These are phyloP conservation scores for Thielaviopsis punctulata DNA, from an alignment of 2,329 filamentous ascomycete species.

Conservation along the genomic window DNA sequence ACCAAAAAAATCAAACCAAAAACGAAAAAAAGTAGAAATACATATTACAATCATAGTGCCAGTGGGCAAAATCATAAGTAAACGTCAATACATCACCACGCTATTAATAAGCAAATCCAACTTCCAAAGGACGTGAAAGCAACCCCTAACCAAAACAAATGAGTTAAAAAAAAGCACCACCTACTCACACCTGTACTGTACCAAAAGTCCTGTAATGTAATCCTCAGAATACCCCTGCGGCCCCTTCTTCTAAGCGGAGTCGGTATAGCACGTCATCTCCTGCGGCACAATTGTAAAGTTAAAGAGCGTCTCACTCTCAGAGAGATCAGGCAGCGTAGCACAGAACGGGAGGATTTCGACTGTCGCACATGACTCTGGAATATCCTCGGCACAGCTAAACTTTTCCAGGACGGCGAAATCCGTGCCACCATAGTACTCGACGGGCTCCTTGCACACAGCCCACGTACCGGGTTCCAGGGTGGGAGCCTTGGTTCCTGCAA, in stretches of 20 bases:
- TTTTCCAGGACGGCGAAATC: constrained; percentile 17
- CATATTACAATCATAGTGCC: too few species aligned
- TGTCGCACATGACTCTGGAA: constrained; percentile 25
- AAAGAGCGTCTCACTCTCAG: constrained; percentile 11
- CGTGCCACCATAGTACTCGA: constrained; percentile 24
- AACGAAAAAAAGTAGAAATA: not conserved
- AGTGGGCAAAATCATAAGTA: too few species aligned
- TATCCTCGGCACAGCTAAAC: constrained; percentile 13
- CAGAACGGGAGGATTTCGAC: constrained; percentile 29
- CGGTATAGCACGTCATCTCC: constrained; percentile 6
- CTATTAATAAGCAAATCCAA: not conserved
- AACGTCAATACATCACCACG: not conserved
- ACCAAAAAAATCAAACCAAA: not conserved
- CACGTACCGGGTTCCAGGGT: constrained; percentile 20
- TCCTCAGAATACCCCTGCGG: not conserved
- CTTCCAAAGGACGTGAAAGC: not conserved
- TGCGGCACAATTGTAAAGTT: not conserved
- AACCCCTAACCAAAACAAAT: not conserved
- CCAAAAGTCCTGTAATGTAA: not conserved
- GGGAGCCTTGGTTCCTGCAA: constrained; percentile 21
- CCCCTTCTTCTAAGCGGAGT: constrained; percentile 7
- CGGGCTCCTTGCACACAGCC: constrained; percentile 25
- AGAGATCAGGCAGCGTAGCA: constrained; percentile 20
- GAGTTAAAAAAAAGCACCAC: not conserved
- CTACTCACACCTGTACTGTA: not conserved